Conservation (phyloP, 345 rosid genomes). For the Raphanus raphanistrum region DNA sequence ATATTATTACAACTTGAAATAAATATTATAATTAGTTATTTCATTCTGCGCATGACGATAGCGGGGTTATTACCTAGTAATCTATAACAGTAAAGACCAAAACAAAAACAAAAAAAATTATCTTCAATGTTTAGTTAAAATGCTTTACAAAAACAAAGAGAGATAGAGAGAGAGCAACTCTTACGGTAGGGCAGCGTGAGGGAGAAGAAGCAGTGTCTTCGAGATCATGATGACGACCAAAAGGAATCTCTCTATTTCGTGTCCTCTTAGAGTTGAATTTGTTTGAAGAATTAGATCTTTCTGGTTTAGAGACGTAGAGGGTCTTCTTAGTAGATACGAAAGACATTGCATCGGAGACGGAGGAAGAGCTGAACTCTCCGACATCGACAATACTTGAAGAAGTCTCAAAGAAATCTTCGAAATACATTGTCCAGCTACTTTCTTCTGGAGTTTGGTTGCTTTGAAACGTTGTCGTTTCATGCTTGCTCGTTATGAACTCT, state of each 20-base stretch:
- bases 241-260: conserved; percentile 34
- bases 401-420: conserved; percentile 35
- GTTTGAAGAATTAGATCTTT: background rate
- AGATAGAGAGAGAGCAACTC: conserved; percentile 11
- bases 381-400: conserved; percentile 20
- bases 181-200: conserved; percentile 36
- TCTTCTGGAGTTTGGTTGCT: conserved; percentile 32
- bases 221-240: conserved; percentile 36
- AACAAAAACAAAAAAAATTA: background rate
- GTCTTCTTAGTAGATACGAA: conserved; percentile 22
- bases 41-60: too few species aligned
- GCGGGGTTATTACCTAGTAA: too few species aligned
- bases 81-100: too few species aligned
- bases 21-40: too few species aligned
- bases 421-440: conserved; percentile 43
- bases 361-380: conserved; percentile 21
- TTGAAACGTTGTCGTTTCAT: conserved; percentile 3
- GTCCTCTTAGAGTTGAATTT: conserved; percentile 17
- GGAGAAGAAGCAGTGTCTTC: conserved; percentile 39
- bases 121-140: background rate
- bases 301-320: conserved; percentile 6
- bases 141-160: background rate
- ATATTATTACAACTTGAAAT: too few species aligned
- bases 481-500: conserved; percentile 2
- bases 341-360: conserved; percentile 37